Percentiles rank a stretch among this genome's conserved stretches.
phyloP scores from a whole-genome alignment of 768 basidiomycete genomes.

The Porphyrellus cyaneotinctus region DNA sequence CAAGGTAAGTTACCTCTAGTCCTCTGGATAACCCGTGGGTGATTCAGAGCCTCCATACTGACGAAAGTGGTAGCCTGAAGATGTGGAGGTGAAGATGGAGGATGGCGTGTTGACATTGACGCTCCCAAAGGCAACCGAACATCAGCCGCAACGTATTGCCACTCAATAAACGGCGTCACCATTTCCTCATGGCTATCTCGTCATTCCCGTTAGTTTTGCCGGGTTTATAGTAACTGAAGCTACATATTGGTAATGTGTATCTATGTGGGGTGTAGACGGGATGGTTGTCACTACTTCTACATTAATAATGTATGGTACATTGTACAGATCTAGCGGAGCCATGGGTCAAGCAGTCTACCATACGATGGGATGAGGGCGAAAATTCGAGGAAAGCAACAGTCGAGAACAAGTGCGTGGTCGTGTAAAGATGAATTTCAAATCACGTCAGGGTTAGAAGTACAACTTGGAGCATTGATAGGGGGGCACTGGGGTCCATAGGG shows the following conservation, averaged over 20 bases:
- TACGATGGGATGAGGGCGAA: not conserved
- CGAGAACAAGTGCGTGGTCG: not conserved
- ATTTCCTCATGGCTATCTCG: not conserved
- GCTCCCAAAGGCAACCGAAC: conserved; percentile 42
- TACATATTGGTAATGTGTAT: no score
- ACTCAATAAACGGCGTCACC: not conserved
- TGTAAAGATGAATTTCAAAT: not conserved
- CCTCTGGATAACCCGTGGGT: no score
- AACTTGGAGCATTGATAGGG: not conserved
- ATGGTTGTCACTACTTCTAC: no score
- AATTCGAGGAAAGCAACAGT: not conserved
- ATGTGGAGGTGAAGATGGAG: conserved; percentile 30
- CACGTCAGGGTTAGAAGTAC: no score
- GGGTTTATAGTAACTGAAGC: no score
- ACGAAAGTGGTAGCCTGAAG: conserved; percentile 28
- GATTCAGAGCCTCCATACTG: not conserved
- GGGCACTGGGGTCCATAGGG: no score
- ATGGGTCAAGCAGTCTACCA: not conserved
- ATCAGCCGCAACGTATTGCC: conserved; percentile 39
- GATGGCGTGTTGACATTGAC: conserved; percentile 43
- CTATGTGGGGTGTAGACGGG: no score
- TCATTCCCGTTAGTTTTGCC: no score
- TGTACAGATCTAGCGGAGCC: no score
- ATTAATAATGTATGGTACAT: no score
- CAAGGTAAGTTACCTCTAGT: conserved; percentile 31